Conservation (phyloP, 2,329 filamentous ascomycete species). For the Diaporthe aspalathi region DNA sequence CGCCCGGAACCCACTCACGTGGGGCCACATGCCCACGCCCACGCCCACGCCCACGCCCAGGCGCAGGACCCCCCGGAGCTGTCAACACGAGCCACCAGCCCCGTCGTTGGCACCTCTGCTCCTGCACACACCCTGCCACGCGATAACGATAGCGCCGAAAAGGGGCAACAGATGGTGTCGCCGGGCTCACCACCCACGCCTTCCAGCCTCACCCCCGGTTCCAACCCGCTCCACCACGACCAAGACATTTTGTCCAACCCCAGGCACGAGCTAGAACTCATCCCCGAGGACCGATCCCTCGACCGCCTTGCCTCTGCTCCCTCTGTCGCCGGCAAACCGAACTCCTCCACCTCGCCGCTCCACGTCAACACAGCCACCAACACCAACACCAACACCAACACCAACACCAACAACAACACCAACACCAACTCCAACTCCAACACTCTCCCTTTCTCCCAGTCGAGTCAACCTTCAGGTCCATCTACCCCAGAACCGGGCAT, state of each 20-base stretch:
- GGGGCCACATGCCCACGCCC: conserved; percentile 13
- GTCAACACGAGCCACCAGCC: conserved; percentile 27
- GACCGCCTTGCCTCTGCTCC: conserved; percentile 23
- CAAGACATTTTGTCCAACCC: conserved; percentile 31
- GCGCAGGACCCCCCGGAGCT: conserved; percentile 5
- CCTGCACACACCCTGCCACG: conserved; percentile 6
- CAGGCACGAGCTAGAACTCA: conserved; percentile 37
- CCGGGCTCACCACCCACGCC: conserved; percentile 24
- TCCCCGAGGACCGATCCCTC: conserved; percentile 37
- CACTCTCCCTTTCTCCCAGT: conserved; percentile 15
- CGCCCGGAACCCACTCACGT: background rate
- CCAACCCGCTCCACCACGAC: conserved; percentile 26
- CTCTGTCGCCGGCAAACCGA: background rate
- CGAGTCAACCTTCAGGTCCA: conserved; percentile 32
- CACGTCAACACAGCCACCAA: conserved; percentile 17
- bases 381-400: conserved; percentile 17
- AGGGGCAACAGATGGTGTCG: conserved; percentile 14
- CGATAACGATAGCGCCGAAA: conserved; percentile 24
- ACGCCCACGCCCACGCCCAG: conserved; percentile 2
- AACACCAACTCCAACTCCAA: conserved; percentile 8
- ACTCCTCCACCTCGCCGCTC: conserved; percentile 12
- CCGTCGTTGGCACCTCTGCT: conserved; percentile 13
- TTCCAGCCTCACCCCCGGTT: conserved; percentile 21
- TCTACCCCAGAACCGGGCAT: conserved; percentile 37
- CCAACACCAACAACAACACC: conserved; percentile 1